phyloP scores from a whole-genome alignment of 768 basidiomycete species.

The Lentinus brumalis region DNA sequence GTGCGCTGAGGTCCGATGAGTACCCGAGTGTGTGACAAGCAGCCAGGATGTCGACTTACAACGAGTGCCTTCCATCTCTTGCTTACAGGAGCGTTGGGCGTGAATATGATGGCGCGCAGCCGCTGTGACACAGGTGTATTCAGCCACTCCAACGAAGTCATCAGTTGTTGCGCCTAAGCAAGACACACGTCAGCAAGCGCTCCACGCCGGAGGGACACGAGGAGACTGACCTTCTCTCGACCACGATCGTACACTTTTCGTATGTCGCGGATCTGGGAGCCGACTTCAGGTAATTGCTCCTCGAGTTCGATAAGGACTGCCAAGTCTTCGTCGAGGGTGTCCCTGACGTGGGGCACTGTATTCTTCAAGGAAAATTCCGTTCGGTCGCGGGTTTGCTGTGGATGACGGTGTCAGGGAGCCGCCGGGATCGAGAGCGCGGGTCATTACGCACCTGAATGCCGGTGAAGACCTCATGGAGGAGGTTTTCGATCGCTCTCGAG shows the following conservation, averaged over 20 bases:
- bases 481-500: conserved; percentile 71
- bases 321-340: conserved; percentile 62
- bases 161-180: conserved; percentile 61
- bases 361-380: conserved; percentile 57
- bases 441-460: conserved; percentile 55
- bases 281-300: conserved; percentile 60
- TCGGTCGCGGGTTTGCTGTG: conserved; percentile 58
- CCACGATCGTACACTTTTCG: conserved; percentile 72
- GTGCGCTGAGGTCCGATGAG: conserved; percentile 25
- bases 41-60: conserved; percentile 36
- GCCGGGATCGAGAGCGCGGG: neutral
- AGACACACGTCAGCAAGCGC: neutral
- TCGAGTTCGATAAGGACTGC: conserved; percentile 59
- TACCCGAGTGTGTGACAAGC: neutral
- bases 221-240: conserved; percentile 55
- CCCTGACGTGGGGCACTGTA: conserved; percentile 64
- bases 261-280: conserved; percentile 62
- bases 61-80: conserved; percentile 67
- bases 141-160: conserved; percentile 69
- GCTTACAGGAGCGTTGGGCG: conserved; percentile 70
- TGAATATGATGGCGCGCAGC: conserved; percentile 75
- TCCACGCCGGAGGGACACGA: neutral
- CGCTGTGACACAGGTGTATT: conserved; percentile 80
- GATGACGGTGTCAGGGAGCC: conserved; percentile 2
- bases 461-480: conserved; percentile 63